Base-by-base conservation (phyloP, 768 basidiomycete species). In the Trametopsis cervina region DNA sequence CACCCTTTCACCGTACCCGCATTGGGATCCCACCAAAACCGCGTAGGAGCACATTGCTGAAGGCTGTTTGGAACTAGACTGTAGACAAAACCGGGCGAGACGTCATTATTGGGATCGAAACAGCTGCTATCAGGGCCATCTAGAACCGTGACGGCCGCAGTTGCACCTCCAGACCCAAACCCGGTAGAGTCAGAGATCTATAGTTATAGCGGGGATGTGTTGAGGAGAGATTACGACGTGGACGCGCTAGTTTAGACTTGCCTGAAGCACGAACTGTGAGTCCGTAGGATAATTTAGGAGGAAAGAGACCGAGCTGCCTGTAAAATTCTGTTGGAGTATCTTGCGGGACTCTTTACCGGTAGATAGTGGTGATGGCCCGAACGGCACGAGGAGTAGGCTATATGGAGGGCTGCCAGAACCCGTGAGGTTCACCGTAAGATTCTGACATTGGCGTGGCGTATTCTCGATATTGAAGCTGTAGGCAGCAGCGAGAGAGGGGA, bases 111-210 rank as follows among this genome's bases (percentile, higher is more conserved):
- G 6, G 77, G 22, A 51, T 85, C 68, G 57, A 79, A 88, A 63
- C 88, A 90, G 46, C 72, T 74, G 10, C 70, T 52, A 58, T 84
- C 77, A 38, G 63, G 64, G 1, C 77, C 81, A 9, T 57, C 40
- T 22, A 62, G 60, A 23, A 89, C 85, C 51, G 68, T 71, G 1
- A 77, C 80, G 2, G 78, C 75, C 2, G 77, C 78, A 49, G 82
- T 88, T 1, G 88, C 87, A 3, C 88, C 88, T 4, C 88, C 88
- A 0, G 79, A 69, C 4, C 81, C 87, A 58, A 88, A 88, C 1
- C 74, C 76, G 0, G 69, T 66, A 39, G 60, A 63, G 54, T 84
- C 83, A 58, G 78, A 80, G 54, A 84, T 70, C 82, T 83, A 33
- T 33, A 33, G 15, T 33, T 33, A 15, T 23, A 13, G 42, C 17